phyloP scores from a whole-genome alignment of 2,329 filamentous ascomycete genomes.

The Boeremia exigua region DNA sequence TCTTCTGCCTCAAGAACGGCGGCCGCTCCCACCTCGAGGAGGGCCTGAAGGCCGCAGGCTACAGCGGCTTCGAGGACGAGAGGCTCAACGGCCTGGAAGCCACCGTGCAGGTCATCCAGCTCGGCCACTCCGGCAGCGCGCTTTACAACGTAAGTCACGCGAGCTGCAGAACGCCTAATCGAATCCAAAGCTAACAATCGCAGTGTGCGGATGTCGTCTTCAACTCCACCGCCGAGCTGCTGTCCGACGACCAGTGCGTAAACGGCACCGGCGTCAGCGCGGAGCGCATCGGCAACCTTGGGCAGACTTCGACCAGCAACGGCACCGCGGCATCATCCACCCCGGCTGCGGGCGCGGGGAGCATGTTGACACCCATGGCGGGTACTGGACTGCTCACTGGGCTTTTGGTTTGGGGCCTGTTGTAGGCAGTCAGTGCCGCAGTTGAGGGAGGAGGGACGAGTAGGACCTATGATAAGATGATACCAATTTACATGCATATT shows the following conservation, averaged over 20 bases:
- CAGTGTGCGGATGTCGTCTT: conserved; percentile 56
- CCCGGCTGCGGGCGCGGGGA: conserved; percentile 23
- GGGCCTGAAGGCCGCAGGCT: conserved; percentile 33
- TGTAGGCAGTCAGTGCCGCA: conserved; percentile 10
- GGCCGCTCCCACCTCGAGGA: conserved; percentile 31
- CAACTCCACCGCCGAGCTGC: conserved; percentile 46
- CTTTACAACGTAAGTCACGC: conserved; percentile 52
- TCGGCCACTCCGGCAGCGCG: conserved; percentile 48
- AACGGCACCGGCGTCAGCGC: conserved; percentile 51
- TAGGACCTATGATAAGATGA: background rate
- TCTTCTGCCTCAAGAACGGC: conserved; percentile 53
- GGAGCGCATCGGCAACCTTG: conserved; percentile 33
- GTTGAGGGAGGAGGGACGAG: background rate
- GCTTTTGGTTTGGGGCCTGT: conserved; percentile 28
- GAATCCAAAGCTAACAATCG: conserved; percentile 10
- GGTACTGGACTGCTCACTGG: conserved; percentile 28
- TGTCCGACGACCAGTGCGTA: conserved; percentile 46
- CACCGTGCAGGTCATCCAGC: conserved; percentile 55
- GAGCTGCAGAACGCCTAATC: background rate
- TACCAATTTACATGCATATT: background rate
- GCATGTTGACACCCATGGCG: conserved; percentile 20
- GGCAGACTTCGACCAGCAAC: conserved; percentile 6
- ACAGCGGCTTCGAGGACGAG: conserved; percentile 24
- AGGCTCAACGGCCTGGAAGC: conserved; percentile 49
- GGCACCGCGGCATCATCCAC: background rate